These are phyloP conservation scores for Agapanthus africanus DNA, from an alignment of 106 monocot genomes.

Conservation along the genomic window DNA sequence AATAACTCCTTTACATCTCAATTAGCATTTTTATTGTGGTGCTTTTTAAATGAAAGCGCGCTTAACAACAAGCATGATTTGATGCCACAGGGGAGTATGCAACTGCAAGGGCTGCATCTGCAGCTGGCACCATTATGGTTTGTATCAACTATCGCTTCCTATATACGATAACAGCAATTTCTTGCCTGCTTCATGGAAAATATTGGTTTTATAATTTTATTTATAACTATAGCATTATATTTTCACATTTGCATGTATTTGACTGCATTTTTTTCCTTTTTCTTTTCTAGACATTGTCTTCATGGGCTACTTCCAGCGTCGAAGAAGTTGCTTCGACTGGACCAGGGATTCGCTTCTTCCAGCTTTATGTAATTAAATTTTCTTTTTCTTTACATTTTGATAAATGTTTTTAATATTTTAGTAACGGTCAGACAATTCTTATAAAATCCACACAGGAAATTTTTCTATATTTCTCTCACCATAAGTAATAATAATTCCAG, in stretches of 20 bases:
- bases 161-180: too few species aligned
- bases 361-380: slow-evolving; percentile 61
- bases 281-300: slow-evolving; percentile 52
- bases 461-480: neutral
- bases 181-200: too few species aligned
- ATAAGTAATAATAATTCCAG: slow-evolving; percentile 14
- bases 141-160: slow-evolving; percentile 10
- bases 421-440: neutral
- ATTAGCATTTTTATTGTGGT: too few species aligned
- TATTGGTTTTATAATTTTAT: too few species aligned
- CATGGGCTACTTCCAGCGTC: slow-evolving; percentile 72
- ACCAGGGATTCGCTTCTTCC: slow-evolving; percentile 87
- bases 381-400: neutral
- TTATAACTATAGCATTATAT: too few species aligned
- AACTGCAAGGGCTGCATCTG: slow-evolving; percentile 85
- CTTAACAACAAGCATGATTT: too few species aligned
- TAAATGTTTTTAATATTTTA: neutral
- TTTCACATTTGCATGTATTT: neutral
- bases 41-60: too few species aligned
- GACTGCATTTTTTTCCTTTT: neutral
- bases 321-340: slow-evolving; percentile 92
- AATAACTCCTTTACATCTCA: too few species aligned
- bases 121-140: slow-evolving; percentile 90
- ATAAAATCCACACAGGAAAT: neutral
- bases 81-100: slow-evolving; percentile 69